These are phyloP conservation scores for Nicotiana attenuata DNA, from an alignment of 257 asterid species.

Conservation along the genomic window DNA sequence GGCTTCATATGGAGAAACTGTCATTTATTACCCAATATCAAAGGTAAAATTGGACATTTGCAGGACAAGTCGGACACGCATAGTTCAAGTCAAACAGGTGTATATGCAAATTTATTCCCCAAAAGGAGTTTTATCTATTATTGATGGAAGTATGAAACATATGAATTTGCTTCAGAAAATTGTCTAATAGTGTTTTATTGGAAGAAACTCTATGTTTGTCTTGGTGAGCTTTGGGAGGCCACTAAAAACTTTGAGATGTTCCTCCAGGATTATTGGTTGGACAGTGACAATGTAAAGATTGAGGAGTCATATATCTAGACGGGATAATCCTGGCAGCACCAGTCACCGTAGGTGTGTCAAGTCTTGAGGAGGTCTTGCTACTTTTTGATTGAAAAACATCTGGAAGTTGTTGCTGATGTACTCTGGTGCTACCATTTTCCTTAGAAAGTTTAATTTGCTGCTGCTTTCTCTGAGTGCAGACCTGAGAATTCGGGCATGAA, in stretches of 20 bases:
- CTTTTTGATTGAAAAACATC: constrained; percentile 18
- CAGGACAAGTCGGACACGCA: no score
- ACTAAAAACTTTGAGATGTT: not conserved
- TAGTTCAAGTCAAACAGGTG: no score
- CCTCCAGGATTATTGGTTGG: constrained; percentile 27
- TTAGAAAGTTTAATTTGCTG: constrained; percentile 22
- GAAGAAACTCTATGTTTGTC: no score
- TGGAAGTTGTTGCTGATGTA: constrained; percentile 18
- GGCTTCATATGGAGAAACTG: no score
- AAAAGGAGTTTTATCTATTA: no score
- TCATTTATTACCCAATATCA: no score
- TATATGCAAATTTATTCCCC: no score
- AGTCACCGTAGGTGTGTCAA: constrained; percentile 46
- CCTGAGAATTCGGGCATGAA: constrained; percentile 58
- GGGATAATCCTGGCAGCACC: constrained; percentile 48
- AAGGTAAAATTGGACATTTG: no score
- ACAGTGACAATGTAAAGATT: constrained; percentile 30
- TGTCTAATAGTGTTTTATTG: no score
- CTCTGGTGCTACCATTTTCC: constrained; percentile 28
- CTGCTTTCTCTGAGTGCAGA: constrained; percentile 27
- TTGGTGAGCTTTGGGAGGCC: no score
- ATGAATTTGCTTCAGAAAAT: no score
- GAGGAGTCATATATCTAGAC: constrained; percentile 52
- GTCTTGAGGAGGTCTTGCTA: constrained; percentile 28
- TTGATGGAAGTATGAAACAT: no score